Conservation (phyloP, 495 filamentous ascomycete species). For the Saxophila tyrrhenica region DNA sequence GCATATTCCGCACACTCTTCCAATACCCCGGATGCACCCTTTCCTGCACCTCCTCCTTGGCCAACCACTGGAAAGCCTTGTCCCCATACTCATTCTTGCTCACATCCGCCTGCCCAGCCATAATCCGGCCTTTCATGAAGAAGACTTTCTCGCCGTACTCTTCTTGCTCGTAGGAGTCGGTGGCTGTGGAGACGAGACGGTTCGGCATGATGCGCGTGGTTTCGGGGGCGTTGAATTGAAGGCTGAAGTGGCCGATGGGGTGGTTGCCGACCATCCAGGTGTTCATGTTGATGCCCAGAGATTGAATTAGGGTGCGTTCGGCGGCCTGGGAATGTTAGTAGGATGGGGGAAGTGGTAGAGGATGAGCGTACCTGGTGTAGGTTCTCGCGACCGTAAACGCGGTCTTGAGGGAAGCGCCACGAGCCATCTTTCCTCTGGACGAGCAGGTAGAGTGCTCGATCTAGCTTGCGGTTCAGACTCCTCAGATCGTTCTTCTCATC, state of each 20-base stretch:
- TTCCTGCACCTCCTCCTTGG: constrained; percentile 71
- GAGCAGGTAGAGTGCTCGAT: constrained; percentile 73
- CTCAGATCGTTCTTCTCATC: constrained; percentile 61
- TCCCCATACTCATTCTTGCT: constrained; percentile 57
- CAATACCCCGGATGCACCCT: constrained; percentile 55
- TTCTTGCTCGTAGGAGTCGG: constrained; percentile 9
- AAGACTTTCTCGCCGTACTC: constrained; percentile 66
- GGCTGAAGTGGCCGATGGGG: constrained; percentile 68
- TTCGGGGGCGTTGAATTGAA: constrained; percentile 33
- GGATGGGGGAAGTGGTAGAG: neutral
- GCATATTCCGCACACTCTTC: constrained; percentile 63
- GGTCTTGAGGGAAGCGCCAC: constrained; percentile 71
- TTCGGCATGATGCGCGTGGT: constrained; percentile 27
- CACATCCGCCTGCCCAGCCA: constrained; percentile 89
- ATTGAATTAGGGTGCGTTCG: constrained; percentile 58
- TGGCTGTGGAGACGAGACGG: constrained; percentile 6
- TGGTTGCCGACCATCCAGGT: constrained; percentile 92
- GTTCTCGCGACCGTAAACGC: constrained; percentile 55
- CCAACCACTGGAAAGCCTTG: constrained; percentile 81
- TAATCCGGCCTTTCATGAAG: constrained; percentile 89
- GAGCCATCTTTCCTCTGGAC: constrained; percentile 54
- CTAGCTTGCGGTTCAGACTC: constrained; percentile 66
- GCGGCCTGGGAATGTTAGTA: constrained; percentile 52
- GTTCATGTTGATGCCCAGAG: constrained; percentile 92
- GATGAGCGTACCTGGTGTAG: constrained; percentile 57